These are phyloP conservation scores for Komagataella pastoris DNA, from an alignment of 805 yeast genomes.

Conservation along the genomic window DNA sequence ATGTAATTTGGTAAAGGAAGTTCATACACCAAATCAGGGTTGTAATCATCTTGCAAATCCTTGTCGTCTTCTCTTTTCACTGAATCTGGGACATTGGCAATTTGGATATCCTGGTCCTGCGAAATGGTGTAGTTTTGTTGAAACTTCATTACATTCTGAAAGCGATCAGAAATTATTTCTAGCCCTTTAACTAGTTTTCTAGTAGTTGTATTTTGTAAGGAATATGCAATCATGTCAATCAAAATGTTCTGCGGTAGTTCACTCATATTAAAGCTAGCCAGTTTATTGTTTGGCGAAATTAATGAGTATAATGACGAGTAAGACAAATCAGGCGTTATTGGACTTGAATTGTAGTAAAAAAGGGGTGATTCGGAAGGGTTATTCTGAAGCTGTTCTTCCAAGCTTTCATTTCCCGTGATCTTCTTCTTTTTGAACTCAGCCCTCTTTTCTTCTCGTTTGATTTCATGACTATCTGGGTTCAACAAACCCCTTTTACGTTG, in stretches of 20 bases:
- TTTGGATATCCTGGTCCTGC: slow-evolving; percentile 1
- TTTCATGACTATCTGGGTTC: slow-evolving; percentile 30
- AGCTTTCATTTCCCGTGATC: slow-evolving; percentile 5
- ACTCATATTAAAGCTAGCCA: slow-evolving; percentile 56
- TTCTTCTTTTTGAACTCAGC: slow-evolving; percentile 11
- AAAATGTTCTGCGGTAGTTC: slow-evolving; percentile 53
- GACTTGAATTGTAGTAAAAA: slow-evolving; percentile 16
- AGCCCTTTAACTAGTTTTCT: slow-evolving; percentile 49
- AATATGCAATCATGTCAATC: slow-evolving; percentile 49
- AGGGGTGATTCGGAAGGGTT: slow-evolving; percentile 8
- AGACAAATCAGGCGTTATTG: slow-evolving; percentile 23
- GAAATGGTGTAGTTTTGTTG: slow-evolving; percentile 3
- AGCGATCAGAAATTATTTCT: slow-evolving; percentile 57
- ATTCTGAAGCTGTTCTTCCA: slow-evolving; percentile 7
- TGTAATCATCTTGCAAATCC: slow-evolving; percentile 14
- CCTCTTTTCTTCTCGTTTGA: slow-evolving; percentile 7
- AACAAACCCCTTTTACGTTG: slow-evolving; percentile 17
- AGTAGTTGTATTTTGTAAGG: slow-evolving; percentile 42
- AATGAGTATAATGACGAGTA: slow-evolving; percentile 59
- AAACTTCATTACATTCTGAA: slow-evolving; percentile 15
- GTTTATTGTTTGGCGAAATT: slow-evolving; percentile 44
- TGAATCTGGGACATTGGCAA: slow-evolving; percentile 1
- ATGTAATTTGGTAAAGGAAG: slow-evolving; percentile 48
- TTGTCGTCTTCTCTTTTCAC: slow-evolving; percentile 7
- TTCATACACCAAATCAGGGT: slow-evolving; percentile 13